These are phyloP conservation scores for Brassica balearica DNA, from an alignment of 441 rosid genomes.

Conservation along the genomic window DNA sequence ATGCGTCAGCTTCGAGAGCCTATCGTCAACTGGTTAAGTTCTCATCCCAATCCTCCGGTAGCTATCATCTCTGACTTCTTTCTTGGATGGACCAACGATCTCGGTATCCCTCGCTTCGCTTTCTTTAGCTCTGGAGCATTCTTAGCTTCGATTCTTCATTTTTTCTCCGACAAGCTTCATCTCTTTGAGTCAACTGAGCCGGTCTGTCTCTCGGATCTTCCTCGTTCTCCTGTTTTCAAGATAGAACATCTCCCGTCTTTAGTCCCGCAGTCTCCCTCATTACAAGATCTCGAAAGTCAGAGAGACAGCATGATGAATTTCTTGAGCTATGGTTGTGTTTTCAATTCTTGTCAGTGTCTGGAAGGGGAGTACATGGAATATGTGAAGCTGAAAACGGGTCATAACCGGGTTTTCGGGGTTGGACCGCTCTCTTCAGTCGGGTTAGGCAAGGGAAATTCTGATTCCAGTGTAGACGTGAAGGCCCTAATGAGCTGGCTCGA, in stretches of 20 bases:
- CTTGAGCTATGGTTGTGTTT: conserved; percentile 10
- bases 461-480: not conserved
- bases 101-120: conserved; percentile 3
- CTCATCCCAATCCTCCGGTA: not conserved
- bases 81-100: conserved; percentile 10
- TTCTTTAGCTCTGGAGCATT: conserved; percentile 7
- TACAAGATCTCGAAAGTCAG: not conserved
- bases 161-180: conserved; percentile 8
- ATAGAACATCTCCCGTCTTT: conserved; percentile 4
- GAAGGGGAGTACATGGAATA: not conserved
- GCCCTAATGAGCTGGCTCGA: conserved; percentile 1
- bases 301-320: conserved; percentile 5
- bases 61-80: conserved; percentile 9
- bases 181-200: not conserved
- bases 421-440: not conserved
- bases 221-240: conserved; percentile 11
- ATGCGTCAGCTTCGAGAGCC: not conserved
- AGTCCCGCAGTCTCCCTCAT: not conserved
- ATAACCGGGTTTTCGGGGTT: not conserved
- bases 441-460: not conserved
- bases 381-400: conserved; percentile 5
- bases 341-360: not conserved
- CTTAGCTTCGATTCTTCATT: not conserved
- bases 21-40: conserved; percentile 6
- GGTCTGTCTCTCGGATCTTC: conserved; percentile 7